These are phyloP conservation scores for Fragaria iinumae DNA, from an alignment of 306 rosid species.

Conservation along the genomic window DNA sequence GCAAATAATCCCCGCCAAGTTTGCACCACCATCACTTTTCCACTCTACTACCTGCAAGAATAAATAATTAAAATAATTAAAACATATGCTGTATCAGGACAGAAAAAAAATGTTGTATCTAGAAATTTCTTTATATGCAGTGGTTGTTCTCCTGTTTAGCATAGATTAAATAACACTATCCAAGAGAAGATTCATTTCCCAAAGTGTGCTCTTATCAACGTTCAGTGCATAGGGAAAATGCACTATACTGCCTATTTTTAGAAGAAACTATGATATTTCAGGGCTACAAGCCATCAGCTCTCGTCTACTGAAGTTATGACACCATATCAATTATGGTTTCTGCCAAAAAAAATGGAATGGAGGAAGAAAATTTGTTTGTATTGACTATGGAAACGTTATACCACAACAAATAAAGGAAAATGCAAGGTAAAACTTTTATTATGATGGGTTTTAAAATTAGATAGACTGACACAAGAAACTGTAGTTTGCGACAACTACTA, in stretches of 20 bases:
- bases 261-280: background rate
- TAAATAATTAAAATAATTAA: background rate
- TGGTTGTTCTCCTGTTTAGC: conserved; percentile 5
- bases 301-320: background rate
- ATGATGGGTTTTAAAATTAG: background rate
- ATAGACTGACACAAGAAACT: background rate
- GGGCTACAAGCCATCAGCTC: background rate
- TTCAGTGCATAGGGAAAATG: background rate
- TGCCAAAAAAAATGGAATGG: background rate
- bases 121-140: background rate
- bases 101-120: background rate
- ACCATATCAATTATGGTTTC: background rate
- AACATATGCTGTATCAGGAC: background rate
- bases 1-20: conserved; percentile 60
- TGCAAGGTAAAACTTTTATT: background rate
- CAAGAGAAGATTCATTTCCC: background rate
- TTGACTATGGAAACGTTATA: background rate
- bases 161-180: background rate
- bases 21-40: conserved; percentile 54
- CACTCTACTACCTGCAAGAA: conserved; percentile 47
- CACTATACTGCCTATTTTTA: background rate
- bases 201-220: background rate
- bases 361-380: background rate
- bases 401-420: background rate
- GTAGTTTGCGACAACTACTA: background rate